Conservation (phyloP, 495 filamentous ascomycete genomes). For the Neurospora sp. region DNA sequence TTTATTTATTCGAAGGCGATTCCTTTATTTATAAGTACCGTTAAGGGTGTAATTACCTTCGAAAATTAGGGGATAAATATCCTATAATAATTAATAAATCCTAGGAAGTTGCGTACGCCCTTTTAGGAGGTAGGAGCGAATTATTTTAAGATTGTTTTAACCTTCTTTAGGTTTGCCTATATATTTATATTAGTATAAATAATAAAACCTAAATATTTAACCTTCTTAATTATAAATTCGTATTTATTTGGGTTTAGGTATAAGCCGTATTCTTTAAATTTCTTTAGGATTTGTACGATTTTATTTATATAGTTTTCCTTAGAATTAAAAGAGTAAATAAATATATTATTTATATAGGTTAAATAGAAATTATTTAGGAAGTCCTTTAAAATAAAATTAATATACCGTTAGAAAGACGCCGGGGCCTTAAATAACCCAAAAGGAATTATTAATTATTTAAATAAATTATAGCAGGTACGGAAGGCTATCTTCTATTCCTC, state of each 20-base stretch:
- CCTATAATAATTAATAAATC: too few species aligned
- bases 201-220: too few species aligned
- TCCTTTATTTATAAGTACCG: too few species aligned
- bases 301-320: background rate
- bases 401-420: background rate
- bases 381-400: background rate
- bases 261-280: fast-evolving
- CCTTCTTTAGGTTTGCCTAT: fast-evolving
- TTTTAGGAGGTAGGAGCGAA: too few species aligned
- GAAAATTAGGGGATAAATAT: too few species aligned
- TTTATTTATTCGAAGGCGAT: too few species aligned
- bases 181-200: too few species aligned
- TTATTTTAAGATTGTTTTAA: too few species aligned
- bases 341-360: background rate
- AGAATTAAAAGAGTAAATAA: background rate
- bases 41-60: too few species aligned
- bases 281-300: fast-evolving
- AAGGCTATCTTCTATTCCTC: background rate
- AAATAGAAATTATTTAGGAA: background rate
- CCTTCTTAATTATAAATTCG: too few species aligned
- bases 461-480: background rate
- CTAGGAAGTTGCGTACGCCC: too few species aligned
- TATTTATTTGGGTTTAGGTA: background rate
- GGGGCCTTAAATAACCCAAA: background rate
- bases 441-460: background rate